A percentile compares a stretch with the other conserved stretches of the same genome.
Evolutionary conservation across 768 basidiomycete species (phyloP).

Genomic region (Boletus coccyginus): DNA sequence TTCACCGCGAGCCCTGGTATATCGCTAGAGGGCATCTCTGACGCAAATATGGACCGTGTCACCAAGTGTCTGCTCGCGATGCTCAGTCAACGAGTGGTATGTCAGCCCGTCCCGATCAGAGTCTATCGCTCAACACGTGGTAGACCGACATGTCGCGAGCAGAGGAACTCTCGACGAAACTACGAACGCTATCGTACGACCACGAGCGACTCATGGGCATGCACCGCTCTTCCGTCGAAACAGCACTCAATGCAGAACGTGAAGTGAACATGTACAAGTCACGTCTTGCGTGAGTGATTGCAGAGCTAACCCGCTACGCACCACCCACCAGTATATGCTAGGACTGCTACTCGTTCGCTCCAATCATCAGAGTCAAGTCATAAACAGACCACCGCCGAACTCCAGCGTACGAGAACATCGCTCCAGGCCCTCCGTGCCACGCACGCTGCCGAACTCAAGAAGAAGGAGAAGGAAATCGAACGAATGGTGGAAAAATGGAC

Average conservation of each 20-base stretch:
- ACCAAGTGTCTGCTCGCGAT: conserved; percentile 76
- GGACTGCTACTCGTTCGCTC: conserved; percentile 51
- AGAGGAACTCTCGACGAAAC: conserved; percentile 71
- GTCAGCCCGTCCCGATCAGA: conserved; percentile 27
- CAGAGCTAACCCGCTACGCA: not conserved
- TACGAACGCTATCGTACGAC: conserved; percentile 78
- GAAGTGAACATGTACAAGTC: conserved; percentile 74
- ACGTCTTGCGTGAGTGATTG: conserved; percentile 58
- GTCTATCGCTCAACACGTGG: conserved; percentile 15
- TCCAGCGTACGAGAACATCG: conserved; percentile 67
- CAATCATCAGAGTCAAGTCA: conserved; percentile 62
- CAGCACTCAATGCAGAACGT: conserved; percentile 70
- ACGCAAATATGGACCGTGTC: conserved; percentile 51
- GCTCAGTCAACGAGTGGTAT: conserved; percentile 73
- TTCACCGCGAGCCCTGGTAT: conserved; percentile 64
- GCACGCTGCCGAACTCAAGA: conserved; percentile 71
- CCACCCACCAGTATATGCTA: conserved; percentile 25
- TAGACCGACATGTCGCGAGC: conserved; percentile 77
- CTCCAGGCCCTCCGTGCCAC: conserved; percentile 68
- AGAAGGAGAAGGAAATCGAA: conserved; percentile 78
- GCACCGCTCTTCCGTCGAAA: conserved; percentile 57
- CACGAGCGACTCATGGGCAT: conserved; percentile 70
- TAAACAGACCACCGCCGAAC: conserved; percentile 66
- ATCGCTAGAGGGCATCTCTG: conserved; percentile 61
- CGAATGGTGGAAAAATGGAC: conserved; percentile 72